Conservation (phyloP, 129 eudicot species). For the Flaveria brownii region DNA sequence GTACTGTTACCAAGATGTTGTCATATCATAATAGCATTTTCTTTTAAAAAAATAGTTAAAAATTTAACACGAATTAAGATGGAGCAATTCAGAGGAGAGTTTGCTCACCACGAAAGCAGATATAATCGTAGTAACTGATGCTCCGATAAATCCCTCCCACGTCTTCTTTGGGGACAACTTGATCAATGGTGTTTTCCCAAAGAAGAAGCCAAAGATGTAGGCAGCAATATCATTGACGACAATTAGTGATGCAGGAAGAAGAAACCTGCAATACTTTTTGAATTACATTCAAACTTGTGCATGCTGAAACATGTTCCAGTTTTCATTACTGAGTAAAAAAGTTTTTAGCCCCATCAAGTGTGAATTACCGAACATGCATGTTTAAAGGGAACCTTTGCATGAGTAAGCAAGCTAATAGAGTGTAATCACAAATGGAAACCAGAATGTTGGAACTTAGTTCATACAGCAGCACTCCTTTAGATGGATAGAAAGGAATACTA, state of each 20-base stretch:
- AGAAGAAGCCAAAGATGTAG: slow-evolving; percentile 88
- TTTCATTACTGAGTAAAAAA: background rate
- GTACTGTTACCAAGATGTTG: slow-evolving; percentile 17
- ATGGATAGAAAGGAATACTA: too few relatives aligned
- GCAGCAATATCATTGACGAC: slow-evolving; percentile 94
- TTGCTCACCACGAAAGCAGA: slow-evolving; percentile 80
- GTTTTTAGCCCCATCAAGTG: background rate
- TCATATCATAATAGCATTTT: slow-evolving; percentile 25
- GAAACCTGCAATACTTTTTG: slow-evolving; percentile 69
- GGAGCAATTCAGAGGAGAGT: slow-evolving; percentile 22
- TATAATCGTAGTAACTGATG: slow-evolving; percentile 81
- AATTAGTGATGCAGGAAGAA: slow-evolving; percentile 97
- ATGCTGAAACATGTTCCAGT: slow-evolving; percentile 3
- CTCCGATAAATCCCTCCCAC: slow-evolving; percentile 99
- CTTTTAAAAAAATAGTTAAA: background rate
- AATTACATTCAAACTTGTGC: slow-evolving; percentile 28
- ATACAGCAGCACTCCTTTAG: too few relatives aligned
- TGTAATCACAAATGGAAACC: background rate
- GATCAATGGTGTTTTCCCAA: slow-evolving; percentile 93
- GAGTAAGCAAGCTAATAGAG: background rate
- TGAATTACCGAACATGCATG: slow-evolving; percentile 3
- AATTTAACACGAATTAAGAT: background rate
- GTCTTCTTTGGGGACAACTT: slow-evolving; percentile 96
- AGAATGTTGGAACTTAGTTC: background rate
- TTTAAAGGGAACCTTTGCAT: background rate